A percentile compares a stretch with the other conserved stretches of the same genome.
phyloP scores from a whole-genome alignment of 257 asterid species.

The Jacaranda mimosifolia region DNA sequence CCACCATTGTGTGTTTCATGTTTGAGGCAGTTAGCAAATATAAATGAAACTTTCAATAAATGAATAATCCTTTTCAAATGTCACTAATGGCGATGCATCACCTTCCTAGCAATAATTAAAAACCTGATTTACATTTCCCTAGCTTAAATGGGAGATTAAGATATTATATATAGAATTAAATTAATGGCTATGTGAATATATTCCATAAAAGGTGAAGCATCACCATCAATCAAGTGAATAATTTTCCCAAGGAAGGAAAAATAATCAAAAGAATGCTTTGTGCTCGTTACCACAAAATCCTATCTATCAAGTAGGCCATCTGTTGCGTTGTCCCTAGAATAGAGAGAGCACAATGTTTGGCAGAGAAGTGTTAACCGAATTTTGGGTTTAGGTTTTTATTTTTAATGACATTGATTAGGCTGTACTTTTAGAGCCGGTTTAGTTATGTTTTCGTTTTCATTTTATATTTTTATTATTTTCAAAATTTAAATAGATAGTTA shows the following conservation, averaged over 20 bases:
- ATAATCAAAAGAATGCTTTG: not conserved
- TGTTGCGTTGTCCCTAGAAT: too few species aligned
- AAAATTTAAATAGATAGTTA: too few species aligned
- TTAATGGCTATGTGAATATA: not conserved
- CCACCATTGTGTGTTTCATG: not conserved
- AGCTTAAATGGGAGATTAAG: not conserved
- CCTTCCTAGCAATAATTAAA: conserved; percentile 23
- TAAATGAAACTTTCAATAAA: not conserved
- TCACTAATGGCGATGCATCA: conserved; percentile 18
- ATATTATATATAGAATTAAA: not conserved
- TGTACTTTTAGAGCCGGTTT: too few species aligned
- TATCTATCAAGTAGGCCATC: too few species aligned
- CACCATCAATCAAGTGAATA: conserved; percentile 13
- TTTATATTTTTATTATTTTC: too few species aligned
- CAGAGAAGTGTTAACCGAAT: too few species aligned
- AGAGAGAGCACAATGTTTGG: too few species aligned
- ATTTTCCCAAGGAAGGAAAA: not conserved
- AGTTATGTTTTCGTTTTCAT: too few species aligned
- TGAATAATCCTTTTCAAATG: not conserved
- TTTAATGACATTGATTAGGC: too few species aligned
- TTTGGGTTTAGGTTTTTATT: too few species aligned
- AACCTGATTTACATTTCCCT: not conserved
- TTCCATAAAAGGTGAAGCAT: conserved; percentile 39
- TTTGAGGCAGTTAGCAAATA: not conserved
- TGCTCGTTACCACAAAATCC: not conserved